Evolutionary conservation across 2,329 filamentous ascomycete genomes (phyloP).

Genomic region (Helminthosporium solani): DNA sequence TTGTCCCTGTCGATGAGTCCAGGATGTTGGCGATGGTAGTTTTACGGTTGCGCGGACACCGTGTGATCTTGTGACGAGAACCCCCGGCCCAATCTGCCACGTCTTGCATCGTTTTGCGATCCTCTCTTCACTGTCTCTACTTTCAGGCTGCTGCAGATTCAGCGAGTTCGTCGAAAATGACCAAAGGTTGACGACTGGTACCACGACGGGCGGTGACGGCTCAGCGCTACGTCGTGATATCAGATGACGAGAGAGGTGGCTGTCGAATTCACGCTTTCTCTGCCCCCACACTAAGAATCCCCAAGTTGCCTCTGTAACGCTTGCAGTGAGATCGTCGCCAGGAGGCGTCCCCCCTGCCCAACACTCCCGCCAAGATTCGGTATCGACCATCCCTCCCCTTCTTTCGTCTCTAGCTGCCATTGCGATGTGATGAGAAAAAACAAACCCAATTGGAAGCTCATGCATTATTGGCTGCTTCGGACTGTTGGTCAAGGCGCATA

Average conservation of each 20-base stretch:
- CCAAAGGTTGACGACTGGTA: constrained; percentile 21
- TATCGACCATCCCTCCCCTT: constrained; percentile 24
- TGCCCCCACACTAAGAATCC: constrained; percentile 39
- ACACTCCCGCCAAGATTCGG: constrained; percentile 38
- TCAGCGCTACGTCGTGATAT: constrained; percentile 27
- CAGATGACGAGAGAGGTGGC: constrained; percentile 42
- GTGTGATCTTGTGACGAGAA: constrained; percentile 28
- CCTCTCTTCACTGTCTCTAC: constrained; percentile 23
- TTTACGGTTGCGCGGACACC: not conserved
- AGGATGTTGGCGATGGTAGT: not conserved
- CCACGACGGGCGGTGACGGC: constrained; percentile 27
- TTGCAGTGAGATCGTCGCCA: constrained; percentile 40
- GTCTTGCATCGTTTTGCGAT: constrained; percentile 29
- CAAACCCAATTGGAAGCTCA: constrained; percentile 30
- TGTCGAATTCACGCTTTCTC: constrained; percentile 16
- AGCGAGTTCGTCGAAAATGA: not conserved
- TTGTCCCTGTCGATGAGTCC: constrained; percentile 3
- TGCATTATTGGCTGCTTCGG: constrained; percentile 30
- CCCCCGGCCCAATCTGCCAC: constrained; percentile 30
- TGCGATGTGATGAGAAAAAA: constrained; percentile 31
- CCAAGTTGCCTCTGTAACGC: constrained; percentile 35
- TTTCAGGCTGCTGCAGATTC: constrained; percentile 19
- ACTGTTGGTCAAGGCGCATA: constrained; percentile 24
- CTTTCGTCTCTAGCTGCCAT: constrained; percentile 23
- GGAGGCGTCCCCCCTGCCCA: constrained; percentile 34